Base-by-base conservation (phyloP, 306 rosid genomes). In the Ceratonia siliqua region DNA sequence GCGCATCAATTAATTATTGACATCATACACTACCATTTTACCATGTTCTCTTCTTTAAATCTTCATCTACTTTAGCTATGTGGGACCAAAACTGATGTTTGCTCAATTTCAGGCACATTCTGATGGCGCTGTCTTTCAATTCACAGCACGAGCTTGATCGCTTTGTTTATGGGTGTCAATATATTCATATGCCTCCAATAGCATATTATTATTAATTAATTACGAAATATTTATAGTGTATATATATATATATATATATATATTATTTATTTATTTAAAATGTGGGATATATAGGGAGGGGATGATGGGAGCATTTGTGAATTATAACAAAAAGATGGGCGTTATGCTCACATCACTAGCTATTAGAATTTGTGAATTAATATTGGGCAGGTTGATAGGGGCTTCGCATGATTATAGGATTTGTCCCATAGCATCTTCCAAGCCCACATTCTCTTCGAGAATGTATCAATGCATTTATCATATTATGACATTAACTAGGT, bases 21-120 rank as follows among this genome's bases (percentile, higher is more conserved):
- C 49, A 74, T 55, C 69, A 54, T 48, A 46, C 27, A 59, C 57
- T 21, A 39, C 68, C 62, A 64, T 65, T n/a, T n/a, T 17, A 22
- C 77, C 77, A 72, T 54, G 78, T 68, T 81, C 81, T 28, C 74
- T 70, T 70, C 67, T 68, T 69, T 49, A 75, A 64, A 46, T 45
- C 42, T 64, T 27, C 66, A 65, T 57, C 72, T 52, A 69, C 67
- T 76, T 76, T 69, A 57, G 50, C 53, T 9, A n/a, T 55, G 46
- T 9, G 74, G 74, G 83, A 43, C 81, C 81, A 56, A 72, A 83
- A 65, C 15, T 39, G 74, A 64, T 67, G 76, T 55, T 62, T 66
- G 70, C 70, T 71, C 58, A 62, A 32, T 77, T 42, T 49, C 63
- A 57, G 49, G 72, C 82, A 75, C 78, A 50, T 66, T 75, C 79